Evolutionary conservation across 164 flowering plant genomes (phyloP).

Genomic region (Dillenia turbinata): DNA sequence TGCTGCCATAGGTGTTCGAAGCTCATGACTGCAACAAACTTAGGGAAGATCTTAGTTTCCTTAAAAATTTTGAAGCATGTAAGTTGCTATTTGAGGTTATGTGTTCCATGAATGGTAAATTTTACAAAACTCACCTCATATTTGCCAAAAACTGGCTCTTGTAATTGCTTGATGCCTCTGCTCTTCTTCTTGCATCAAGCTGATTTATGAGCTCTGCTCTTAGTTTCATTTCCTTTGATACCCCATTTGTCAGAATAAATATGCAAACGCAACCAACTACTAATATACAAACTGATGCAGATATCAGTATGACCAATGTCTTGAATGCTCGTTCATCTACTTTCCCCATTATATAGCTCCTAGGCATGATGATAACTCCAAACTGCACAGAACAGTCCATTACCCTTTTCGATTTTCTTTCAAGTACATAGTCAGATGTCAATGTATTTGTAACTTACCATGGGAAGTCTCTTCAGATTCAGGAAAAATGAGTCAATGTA

Average conservation of each 20-base stretch:
- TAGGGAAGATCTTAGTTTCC: slow-evolving; percentile 5
- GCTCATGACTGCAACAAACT: slow-evolving; percentile 71
- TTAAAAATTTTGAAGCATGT: background rate
- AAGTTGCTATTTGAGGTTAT: no score
- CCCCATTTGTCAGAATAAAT: slow-evolving; percentile 86
- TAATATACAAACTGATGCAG: slow-evolving; percentile 85
- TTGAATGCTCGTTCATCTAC: slow-evolving; percentile 81
- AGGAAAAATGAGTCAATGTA: slow-evolving; percentile 91
- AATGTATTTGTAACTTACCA: slow-evolving; percentile 41
- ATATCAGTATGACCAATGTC: slow-evolving; percentile 76
- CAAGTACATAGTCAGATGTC: background rate
- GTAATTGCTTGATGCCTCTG: slow-evolving; percentile 97
- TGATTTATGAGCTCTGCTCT: slow-evolving; percentile 94
- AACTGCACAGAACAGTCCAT: slow-evolving; percentile 46
- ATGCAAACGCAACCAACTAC: slow-evolving; percentile 85
- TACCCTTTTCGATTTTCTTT: no score
- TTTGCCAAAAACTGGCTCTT: slow-evolving; percentile 98
- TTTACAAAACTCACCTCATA: slow-evolving; percentile 57
- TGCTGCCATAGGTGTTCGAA: slow-evolving; percentile 99
- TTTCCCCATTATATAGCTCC: slow-evolving; percentile 88
- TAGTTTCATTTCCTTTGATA: slow-evolving; percentile 96
- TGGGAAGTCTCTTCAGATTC: slow-evolving; percentile 79
- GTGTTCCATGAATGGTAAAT: no score
- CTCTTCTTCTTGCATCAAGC: slow-evolving; percentile 92
- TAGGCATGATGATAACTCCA: slow-evolving; percentile 88